Evolutionary conservation across 176 grass and related monocot genomes (phyloP).

Genomic region (Bolboschoenus planiculmis): DNA sequence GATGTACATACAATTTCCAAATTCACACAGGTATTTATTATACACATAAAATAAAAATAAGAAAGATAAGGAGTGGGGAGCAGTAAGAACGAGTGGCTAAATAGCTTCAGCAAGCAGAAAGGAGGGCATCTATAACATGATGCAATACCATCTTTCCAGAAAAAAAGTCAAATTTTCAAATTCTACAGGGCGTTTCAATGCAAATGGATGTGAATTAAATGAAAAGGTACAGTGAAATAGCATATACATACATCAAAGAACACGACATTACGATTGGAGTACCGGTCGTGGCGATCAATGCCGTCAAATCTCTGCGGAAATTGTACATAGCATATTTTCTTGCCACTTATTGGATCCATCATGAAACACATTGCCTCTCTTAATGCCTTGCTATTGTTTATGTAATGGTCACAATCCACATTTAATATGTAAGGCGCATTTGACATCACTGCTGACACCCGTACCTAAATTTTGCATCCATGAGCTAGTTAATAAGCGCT

Average conservation of each 20-base stretch:
- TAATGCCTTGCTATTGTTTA: conserved; percentile 45
- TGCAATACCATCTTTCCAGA: background rate
- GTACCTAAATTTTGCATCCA: conserved; percentile 25
- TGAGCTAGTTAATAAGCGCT: background rate
- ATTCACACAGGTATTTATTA: background rate
- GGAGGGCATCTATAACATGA: background rate
- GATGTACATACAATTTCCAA: background rate
- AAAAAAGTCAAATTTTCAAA: background rate
- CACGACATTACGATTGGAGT: conserved; percentile 48
- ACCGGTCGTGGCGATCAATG: conserved; percentile 44
- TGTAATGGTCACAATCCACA: conserved; percentile 50
- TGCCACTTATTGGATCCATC: conserved; percentile 45
- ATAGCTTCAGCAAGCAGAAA: background rate
- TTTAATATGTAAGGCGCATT: conserved; percentile 51
- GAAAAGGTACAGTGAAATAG: background rate
- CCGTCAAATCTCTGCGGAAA: conserved; percentile 56
- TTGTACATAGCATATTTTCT: conserved; percentile 50
- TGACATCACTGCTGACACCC: conserved; percentile 42
- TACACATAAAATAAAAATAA: background rate
- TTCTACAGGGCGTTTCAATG: background rate
- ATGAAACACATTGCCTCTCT: conserved; percentile 52
- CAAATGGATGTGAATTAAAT: background rate
- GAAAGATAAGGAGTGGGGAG: background rate
- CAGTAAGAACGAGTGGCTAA: background rate
- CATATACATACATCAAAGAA: conserved; percentile 42